A percentile compares a stretch with the other conserved stretches of the same genome.
Evolutionary conservation across 129 eudicot genomes (phyloP).

Genomic region (Sambucus nigra): DNA sequence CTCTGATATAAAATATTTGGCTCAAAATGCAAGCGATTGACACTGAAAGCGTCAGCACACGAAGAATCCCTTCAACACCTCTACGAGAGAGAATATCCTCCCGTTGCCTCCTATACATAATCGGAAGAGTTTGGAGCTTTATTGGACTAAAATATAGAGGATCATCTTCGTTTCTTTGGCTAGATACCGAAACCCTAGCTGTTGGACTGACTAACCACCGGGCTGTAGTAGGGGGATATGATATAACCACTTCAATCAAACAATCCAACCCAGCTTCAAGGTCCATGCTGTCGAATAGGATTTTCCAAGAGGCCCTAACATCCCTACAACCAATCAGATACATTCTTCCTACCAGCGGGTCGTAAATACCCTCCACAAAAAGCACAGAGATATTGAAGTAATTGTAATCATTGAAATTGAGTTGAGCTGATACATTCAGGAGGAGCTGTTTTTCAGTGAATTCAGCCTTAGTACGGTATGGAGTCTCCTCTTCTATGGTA

Average conservation of each 20-base stretch:
- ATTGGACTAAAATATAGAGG: conserved; percentile 56
- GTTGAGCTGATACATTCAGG: conserved; percentile 72
- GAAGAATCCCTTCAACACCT: conserved; percentile 83
- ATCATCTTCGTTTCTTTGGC: conserved; percentile 66
- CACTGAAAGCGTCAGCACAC: conserved; percentile 53
- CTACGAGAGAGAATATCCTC: conserved; percentile 70
- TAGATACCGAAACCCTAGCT: conserved; percentile 56
- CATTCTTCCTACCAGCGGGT: conserved; percentile 70
- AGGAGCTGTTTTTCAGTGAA: conserved; percentile 66
- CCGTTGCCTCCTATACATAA: conserved; percentile 82
- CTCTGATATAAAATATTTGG: conserved; percentile 51
- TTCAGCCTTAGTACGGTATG: conserved; percentile 30
- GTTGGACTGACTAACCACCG: conserved; percentile 89
- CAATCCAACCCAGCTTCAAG: conserved; percentile 86
- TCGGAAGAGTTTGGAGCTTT: conserved; percentile 59
- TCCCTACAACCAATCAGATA: conserved; percentile 84
- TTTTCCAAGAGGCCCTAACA: conserved; percentile 67
- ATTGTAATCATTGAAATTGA: conserved; percentile 32
- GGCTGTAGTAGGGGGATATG: conserved; percentile 76
- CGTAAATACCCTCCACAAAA: conserved; percentile 72
- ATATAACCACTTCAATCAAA: conserved; percentile 57
- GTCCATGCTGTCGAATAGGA: conserved; percentile 58
- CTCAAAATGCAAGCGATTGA: conserved; percentile 52
- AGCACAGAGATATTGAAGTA: conserved; percentile 46
- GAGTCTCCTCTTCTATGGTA: conserved; percentile 22